Base-by-base conservation (phyloP, 1,284 basidiomycete species). In the Fomitopsis betulina region DNA sequence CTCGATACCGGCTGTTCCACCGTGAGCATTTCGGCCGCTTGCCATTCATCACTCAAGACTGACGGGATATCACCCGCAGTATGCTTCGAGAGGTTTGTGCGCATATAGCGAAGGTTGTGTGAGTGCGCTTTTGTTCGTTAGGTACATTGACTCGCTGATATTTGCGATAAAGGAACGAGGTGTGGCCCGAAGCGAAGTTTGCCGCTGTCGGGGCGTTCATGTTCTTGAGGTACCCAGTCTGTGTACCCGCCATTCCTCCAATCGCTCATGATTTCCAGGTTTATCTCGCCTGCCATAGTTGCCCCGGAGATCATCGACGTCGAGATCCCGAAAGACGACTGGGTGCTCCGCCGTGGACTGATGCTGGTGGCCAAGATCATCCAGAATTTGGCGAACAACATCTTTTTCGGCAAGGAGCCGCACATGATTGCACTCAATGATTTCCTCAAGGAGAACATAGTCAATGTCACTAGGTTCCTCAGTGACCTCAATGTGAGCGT, bases 301-400 rank as follows among this genome's bases (percentile, higher is more conserved):
- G 80, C 89, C 0, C 94, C 94, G 0, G 91, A 93, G 66, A 84
- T 77, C 12, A 85, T 96, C 30, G 94, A 96, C 66, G 78, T 96
- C 49, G 87, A 93, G 61, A 69, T 93, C 0, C 89, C 89, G 0
- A 81, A 81, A 49, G 89, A 89, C 40, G 70, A 76, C 39, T 70
- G 77, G 64, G 72, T 80, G 60, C 74, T 92, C 47, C 86, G 91
- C 30, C 84, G 89, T 53, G 93, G 91, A 3, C 76, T 96, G 23
- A 86, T 93, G 76, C 76, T 92, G 54, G 89, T 96, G 61, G 91
- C 93, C 39, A 96, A 95, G 73, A 88, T 96, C 57, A 88, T 96
- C 52, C 93, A 96, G 72, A 95, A 94, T 68, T 75, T 96, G 35
- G 93, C 93, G 13, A 97, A 96, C 75, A 96, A 96, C 64, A 90